Evolutionary conservation across 1,284 basidiomycete genomes (phyloP).

Genomic region (Pseudozyma hubeiensis): DNA sequence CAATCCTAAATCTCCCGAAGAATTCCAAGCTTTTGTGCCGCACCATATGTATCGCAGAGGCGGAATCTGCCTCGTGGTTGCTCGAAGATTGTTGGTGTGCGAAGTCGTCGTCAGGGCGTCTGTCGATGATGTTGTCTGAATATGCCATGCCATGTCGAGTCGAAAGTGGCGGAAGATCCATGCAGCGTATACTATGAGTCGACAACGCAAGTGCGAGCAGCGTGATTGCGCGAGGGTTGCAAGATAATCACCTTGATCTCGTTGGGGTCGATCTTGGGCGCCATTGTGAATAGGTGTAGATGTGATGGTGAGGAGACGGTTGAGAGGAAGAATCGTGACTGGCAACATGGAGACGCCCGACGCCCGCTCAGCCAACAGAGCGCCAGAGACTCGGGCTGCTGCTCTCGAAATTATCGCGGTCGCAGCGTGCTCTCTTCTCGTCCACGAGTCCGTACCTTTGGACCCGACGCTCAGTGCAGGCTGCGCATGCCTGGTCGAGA

Average conservation of each 20-base stretch:
- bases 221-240: constrained; percentile 1
- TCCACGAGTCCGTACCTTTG: no score
- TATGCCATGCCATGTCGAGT: background rate
- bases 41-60: no score
- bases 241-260: constrained; percentile 78
- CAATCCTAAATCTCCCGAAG: no score
- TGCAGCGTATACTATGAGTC: constrained; percentile 22
- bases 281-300: constrained; percentile 58
- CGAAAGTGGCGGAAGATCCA: constrained; percentile 12
- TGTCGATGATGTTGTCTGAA: background rate
- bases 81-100: no score
- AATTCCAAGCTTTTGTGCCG: background rate
- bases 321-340: constrained; percentile 14
- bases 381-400: constrained; percentile 2
- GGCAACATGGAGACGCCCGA: constrained; percentile 2
- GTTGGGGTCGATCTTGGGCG: constrained; percentile 77
- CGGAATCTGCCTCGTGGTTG: no score
- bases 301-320: constrained; percentile 46
- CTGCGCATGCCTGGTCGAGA: no score
- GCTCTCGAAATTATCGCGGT: background rate
- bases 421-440: constrained; percentile 1
- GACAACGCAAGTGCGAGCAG: constrained; percentile 4
- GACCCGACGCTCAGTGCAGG: no score
- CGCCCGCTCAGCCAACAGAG: constrained; percentile 1
- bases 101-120: background rate